Evolutionary conservation across 2,329 filamentous ascomycete genomes (phyloP), one percentile per base, ranked within the genome.

Genomic region (Ophiobolus disseminans): DNA sequence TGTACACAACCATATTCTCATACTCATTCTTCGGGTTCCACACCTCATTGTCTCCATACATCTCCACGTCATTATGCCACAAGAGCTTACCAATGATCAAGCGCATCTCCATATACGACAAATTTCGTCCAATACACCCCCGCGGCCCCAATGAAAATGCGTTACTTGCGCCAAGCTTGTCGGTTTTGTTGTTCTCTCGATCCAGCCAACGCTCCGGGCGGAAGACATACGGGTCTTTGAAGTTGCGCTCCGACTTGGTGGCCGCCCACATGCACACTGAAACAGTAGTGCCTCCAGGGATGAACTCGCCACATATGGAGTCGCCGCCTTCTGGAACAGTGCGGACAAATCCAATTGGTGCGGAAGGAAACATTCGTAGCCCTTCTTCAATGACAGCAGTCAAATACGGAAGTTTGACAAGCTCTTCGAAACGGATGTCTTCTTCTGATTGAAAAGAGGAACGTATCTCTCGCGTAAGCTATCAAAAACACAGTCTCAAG

Each of bases 361-460:
- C 54, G 2, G 57, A 49, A 3, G 59, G 59, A 31, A 54, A 60
- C 41, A 63, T 60, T 14, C 76, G 66, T 0, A 78, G 56, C 3
- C 69, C 73, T 50, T 65, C 62, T 22, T 58, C 53, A 9, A 63
- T 48, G 26, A 57, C 52, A 6, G 58, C 62, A 8, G 21, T 50
- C 4, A 65, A 45, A 45, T 65, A 65, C 2, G 52, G 54, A 2
- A 65, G 48, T n/a, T 60, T 47, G 10, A 40, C 42, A 1, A 64
- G 36, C 0, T 50, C 40, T 8, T 50, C 26, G 39, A 72, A 53
- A 21, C 50, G 66, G 11, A 75, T 68, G 1, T 73, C 63, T 1
- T 57, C 49, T 4, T 60, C 57, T 1, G 40, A 25, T 17, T 36
- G 22, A 44, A 64, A 66, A 10, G 37, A 50, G 9, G 11, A 11